Conservation (phyloP, 73 alveolate species). For the Tetrahymena borealis region DNA sequence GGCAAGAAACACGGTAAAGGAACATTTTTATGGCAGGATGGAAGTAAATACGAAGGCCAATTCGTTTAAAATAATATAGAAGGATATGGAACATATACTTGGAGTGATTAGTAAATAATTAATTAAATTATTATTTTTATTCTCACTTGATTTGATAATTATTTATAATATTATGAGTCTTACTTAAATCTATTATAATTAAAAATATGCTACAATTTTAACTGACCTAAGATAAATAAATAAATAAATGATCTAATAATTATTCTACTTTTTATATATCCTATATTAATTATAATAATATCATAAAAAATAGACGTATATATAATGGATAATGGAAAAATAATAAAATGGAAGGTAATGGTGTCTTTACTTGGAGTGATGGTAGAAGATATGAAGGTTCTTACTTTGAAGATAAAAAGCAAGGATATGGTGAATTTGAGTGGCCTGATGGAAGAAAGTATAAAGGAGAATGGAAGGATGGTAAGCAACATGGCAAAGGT, state of each 20-base stretch:
- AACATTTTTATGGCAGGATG: slow-evolving; percentile 44
- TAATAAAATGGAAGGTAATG: slow-evolving; percentile 51
- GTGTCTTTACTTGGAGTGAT: slow-evolving; percentile 45
- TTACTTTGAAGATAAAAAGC: slow-evolving; percentile 56
- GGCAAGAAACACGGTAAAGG: slow-evolving; percentile 62
- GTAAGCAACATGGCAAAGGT: slow-evolving; percentile 48
- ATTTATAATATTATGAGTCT: too few relatives aligned
- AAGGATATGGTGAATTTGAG: slow-evolving; percentile 59
- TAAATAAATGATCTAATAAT: background rate
- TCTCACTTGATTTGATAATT: too few relatives aligned
- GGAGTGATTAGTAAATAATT: background rate
- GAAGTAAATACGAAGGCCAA: slow-evolving; percentile 57
- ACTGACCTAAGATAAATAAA: too few relatives aligned
- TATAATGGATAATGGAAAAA: background rate
- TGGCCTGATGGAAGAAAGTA: slow-evolving; percentile 49
- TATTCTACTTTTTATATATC: too few relatives aligned
- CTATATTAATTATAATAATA: background rate
- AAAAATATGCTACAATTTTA: too few relatives aligned
- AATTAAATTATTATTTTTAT: background rate
- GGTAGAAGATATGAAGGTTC: slow-evolving; percentile 55
- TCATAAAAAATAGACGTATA: background rate
- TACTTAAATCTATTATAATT: too few relatives aligned
- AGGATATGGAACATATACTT: slow-evolving; percentile 11
- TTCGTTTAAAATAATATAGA: slow-evolving; percentile 32
- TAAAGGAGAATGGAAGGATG: slow-evolving; percentile 52